Conservation (phyloP, 73 alveolate species). For the Paramecium bursaria region DNA sequence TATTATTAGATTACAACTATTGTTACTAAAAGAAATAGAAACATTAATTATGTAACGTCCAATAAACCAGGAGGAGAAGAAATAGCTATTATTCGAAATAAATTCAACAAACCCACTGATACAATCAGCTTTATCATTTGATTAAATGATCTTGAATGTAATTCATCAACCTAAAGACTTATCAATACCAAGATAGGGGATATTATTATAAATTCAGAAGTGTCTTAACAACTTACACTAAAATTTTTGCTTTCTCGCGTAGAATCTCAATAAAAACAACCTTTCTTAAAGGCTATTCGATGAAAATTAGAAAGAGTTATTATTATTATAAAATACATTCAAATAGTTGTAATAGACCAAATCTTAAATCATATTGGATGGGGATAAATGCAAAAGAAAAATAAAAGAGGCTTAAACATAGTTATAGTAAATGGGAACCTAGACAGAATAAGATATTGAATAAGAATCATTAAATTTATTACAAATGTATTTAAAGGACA, state of each 20-base stretch:
- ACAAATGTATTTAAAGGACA: constrained; percentile 37
- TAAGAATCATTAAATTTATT: background rate
- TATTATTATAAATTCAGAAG: background rate
- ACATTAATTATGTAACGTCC: background rate
- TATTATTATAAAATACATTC: too few species aligned
- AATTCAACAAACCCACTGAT: background rate
- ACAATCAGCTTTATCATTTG: constrained; percentile 25
- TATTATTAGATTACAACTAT: background rate
- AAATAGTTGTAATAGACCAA: too few species aligned
- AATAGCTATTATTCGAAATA: constrained; percentile 32
- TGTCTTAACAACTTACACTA: background rate
- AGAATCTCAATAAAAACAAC: background rate
- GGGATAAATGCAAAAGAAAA: background rate
- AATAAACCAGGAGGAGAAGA: constrained; percentile 19
- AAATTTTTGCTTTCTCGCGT: background rate
- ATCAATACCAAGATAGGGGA: background rate
- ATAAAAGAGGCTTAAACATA: background rate
- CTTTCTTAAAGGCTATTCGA: background rate
- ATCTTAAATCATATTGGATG: background rate
- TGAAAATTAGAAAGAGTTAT: background rate
- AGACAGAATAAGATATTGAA: background rate
- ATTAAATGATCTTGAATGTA: constrained; percentile 10
- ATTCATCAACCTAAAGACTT: constrained; percentile 43
- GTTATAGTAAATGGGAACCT: background rate
- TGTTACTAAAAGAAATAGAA: constrained; percentile 39